Evolutionary conservation across 2,329 filamentous ascomycete genomes (phyloP).

Genomic region (Aspergillus melleus): DNA sequence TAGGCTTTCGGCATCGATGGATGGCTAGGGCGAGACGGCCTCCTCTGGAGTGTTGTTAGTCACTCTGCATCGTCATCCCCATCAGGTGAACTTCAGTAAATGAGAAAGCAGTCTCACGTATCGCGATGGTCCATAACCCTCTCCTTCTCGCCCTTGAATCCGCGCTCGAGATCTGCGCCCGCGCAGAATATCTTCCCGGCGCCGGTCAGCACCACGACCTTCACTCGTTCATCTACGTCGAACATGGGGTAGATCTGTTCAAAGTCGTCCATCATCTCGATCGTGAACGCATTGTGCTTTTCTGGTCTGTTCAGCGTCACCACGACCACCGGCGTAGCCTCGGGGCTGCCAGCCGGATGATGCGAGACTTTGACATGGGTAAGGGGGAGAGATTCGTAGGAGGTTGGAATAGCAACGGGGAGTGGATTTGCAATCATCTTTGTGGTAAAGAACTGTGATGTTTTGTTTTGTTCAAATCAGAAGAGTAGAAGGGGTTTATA

Average conservation of each 20-base stretch:
- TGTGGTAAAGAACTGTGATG: no score
- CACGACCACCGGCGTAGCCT: constrained; percentile 47
- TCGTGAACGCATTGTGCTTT: constrained; percentile 58
- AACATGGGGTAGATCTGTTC: constrained; percentile 34
- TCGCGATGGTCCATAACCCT: constrained; percentile 52
- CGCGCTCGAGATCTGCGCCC: constrained; percentile 54
- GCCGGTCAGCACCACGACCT: constrained; percentile 55
- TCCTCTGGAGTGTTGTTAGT: constrained; percentile 39
- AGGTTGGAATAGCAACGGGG: constrained; percentile 23
- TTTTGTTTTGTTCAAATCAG: no score
- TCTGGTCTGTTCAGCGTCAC: constrained; percentile 54
- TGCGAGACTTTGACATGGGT: constrained; percentile 35
- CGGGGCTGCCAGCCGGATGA: constrained; percentile 44
- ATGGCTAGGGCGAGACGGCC: constrained; percentile 50
- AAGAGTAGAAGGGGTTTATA: neutral
- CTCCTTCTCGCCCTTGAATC: constrained; percentile 45
- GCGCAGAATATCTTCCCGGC: constrained; percentile 48
- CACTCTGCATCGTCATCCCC: constrained; percentile 21
- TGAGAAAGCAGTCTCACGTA: constrained; percentile 34
- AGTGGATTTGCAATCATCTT: constrained; percentile 8
- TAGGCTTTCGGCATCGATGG: constrained; percentile 56
- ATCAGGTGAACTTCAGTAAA: neutral
- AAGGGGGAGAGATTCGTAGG: constrained; percentile 29
- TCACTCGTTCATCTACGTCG: constrained; percentile 56
- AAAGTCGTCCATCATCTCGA: constrained; percentile 49